Conservation (phyloP, 2,329 filamentous ascomycete genomes). For the Metarhizium anisopliae region DNA sequence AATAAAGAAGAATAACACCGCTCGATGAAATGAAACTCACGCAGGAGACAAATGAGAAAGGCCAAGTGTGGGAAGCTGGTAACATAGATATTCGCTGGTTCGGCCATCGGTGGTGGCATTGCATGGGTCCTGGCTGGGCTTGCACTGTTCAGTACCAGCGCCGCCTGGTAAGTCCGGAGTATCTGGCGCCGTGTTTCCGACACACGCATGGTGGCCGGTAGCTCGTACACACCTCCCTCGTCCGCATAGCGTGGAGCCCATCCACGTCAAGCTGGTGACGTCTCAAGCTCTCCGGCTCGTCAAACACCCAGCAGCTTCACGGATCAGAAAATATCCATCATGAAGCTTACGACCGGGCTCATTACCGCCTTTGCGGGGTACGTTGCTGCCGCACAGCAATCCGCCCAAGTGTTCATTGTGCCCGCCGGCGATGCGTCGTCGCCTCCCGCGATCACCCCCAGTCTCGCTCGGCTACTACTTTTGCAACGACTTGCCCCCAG, state of each 20-base stretch:
- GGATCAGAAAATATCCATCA: conserved; percentile 20
- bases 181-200: conserved; percentile 8
- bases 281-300: conserved; percentile 13
- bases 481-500: conserved; percentile 45
- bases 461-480: conserved; percentile 49
- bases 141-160: not conserved
- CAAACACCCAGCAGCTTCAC: conserved; percentile 23
- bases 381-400: conserved; percentile 27
- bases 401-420: conserved; percentile 47
- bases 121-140: not conserved
- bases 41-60: not conserved
- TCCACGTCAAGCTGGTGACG: conserved; percentile 20
- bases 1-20: not conserved
- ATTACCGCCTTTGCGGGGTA: conserved; percentile 28
- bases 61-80: not conserved
- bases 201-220: not conserved
- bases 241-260: conserved; percentile 1
- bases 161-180: conserved; percentile 2
- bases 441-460: conserved; percentile 37
- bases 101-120: not conserved
- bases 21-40: not conserved
- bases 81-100: not conserved
- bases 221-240: not conserved
- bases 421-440: conserved; percentile 21
- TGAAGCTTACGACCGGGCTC: conserved; percentile 34